Conservation (phyloP, 805 yeast species). For the Saccharomycopsis fermentans region DNA sequence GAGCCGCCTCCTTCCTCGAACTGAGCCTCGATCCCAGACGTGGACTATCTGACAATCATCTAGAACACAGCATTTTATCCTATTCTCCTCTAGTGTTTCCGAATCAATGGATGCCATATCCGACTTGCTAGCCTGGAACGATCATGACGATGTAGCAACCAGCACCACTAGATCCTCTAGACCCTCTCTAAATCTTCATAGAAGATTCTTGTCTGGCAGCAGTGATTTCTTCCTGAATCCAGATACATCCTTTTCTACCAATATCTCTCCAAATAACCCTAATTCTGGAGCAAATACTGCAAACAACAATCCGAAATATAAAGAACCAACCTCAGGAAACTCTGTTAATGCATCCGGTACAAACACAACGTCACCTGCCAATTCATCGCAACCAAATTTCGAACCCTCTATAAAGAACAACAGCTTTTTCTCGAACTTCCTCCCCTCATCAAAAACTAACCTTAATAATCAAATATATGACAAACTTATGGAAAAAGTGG, state of each 20-base stretch:
- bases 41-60: too few species aligned
- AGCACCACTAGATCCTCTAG: background rate
- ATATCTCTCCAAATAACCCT: background rate
- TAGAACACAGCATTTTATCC: too few species aligned
- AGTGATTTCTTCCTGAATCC: constrained; percentile 1
- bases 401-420: background rate
- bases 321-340: background rate
- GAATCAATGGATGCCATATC: constrained; percentile 12
- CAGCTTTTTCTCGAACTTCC: constrained; percentile 5
- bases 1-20: too few species aligned
- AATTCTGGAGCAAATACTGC: background rate
- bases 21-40: too few species aligned
- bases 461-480: constrained; percentile 42
- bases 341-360: background rate
- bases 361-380: background rate
- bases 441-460: constrained; percentile 13
- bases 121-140: constrained; percentile 8
- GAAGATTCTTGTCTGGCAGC: background rate
- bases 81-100: too few species aligned
- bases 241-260: background rate
- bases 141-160: background rate
- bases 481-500: constrained; percentile 58
- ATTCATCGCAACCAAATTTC: background rate
- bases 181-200: background rate
- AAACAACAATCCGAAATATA: background rate